phyloP scores from a whole-genome alignment of 2,329 filamentous ascomycete species.

The Beauveria sp. region DNA sequence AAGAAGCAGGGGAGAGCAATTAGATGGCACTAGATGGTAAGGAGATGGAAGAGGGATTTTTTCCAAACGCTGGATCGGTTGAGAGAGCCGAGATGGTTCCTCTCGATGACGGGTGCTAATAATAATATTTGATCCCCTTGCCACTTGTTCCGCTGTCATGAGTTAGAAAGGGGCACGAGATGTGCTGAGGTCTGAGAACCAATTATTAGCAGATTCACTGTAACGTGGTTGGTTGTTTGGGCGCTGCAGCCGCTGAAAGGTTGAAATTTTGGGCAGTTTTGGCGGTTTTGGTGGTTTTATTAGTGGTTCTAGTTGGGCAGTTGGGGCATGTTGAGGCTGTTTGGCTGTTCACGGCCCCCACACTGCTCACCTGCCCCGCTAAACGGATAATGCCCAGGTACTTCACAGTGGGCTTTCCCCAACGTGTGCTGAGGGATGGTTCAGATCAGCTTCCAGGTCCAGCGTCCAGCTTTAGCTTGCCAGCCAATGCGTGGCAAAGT shows the following conservation, averaged over 20 bases:
- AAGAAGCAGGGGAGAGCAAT: not conserved
- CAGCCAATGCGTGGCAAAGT: too few relatives aligned
- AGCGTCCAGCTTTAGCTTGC: too few relatives aligned
- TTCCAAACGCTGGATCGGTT: not conserved
- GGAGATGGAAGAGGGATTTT: not conserved
- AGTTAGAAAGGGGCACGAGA: not conserved
- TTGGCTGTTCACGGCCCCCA: not conserved
- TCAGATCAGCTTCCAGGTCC: too few relatives aligned
- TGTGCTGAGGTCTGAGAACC: not conserved
- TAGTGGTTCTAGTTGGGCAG: not conserved
- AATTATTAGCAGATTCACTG: not conserved
- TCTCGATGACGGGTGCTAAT: not conserved
- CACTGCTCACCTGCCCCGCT: not conserved
- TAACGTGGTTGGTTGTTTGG: not conserved
- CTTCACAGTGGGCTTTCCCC: slow-evolving; percentile 14
- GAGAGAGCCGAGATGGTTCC: not conserved
- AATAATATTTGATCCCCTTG: not conserved
- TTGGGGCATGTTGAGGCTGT: not conserved
- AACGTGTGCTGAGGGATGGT: slow-evolving; percentile 3
- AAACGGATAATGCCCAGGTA: not conserved
- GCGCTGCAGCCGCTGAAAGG: not conserved
- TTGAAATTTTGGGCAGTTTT: too few relatives aligned
- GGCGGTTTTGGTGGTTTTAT: not conserved
- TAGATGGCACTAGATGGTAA: not conserved
- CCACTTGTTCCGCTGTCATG: not conserved